Evolutionary conservation across 1,284 basidiomycete species (phyloP), one percentile per base, ranked within the genome.

Genomic region (Ustilago sp.): DNA sequence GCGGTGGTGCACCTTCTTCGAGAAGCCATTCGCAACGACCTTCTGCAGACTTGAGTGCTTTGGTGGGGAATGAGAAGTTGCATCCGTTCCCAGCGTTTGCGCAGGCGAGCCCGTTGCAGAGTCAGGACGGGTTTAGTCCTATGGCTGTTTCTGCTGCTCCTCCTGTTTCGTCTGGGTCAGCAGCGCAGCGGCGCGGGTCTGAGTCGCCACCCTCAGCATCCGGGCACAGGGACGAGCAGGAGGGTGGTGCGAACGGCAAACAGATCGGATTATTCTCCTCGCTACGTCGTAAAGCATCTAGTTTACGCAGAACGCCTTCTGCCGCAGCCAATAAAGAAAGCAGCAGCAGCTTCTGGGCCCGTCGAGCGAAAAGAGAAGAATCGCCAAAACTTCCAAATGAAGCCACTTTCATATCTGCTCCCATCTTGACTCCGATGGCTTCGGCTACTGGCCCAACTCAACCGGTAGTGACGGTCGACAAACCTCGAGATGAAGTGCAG

Each of bases 81-180:
- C 59, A 67, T 36, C 80, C 79, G 4, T 82, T 81, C 51, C 80
- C 80, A 1, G 80, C 74, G 12, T 55, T 82, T 5, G 31, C 66
- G 6, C 66, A 68, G 32, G 38, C 55, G 0, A 76, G 68, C 43
- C 65, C 61, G 3, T 47, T 67, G 55, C 74, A 63, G 35, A 64
- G 47, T 23, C 74, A 76, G 43, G 64, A 71, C 0, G 61, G 51
- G 0, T 71, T 67, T 55, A 64, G 39, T 12, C 61, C 45, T n/a
- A 63, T 62, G 64, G 38, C 61, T 7, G 54, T 68, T 15, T 53
- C 60, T 6, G 11, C 62, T 3, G 68, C 55, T 8, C 34, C 61
- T 13, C 23, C 51, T 17, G 34, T 35, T 36, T 43, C 59, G 4
- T 45, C 60, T 19, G 51, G 54, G 15, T 23, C 32, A 3, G 23